Percentiles rank a stretch among this genome's conserved stretches.
These are phyloP conservation scores for Globisporangium mamillatum DNA, from an alignment of 352 stramenopile genomes.

Conservation along the genomic window DNA sequence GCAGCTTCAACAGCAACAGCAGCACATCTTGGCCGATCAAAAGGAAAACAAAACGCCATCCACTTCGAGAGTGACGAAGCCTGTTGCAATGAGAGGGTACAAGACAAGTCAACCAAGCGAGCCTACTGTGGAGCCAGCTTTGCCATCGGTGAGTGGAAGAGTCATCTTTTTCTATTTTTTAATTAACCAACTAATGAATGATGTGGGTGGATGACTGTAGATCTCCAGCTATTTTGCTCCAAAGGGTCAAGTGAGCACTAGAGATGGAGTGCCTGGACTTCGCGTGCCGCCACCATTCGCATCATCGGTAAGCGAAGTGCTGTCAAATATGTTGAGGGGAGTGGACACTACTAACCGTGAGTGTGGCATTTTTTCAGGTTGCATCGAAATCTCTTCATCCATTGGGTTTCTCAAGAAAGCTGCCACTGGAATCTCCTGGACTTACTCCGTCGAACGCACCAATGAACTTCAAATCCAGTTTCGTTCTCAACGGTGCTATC, in stretches of 20 bases:
- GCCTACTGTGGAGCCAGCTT: background rate
- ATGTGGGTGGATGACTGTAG: background rate
- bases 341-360: background rate
- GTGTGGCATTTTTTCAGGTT: background rate
- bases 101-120: background rate
- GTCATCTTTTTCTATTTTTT: background rate
- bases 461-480: background rate
- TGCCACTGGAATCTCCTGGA: slow-evolving; percentile 11
- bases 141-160: slow-evolving; percentile 6
- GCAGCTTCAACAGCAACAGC: background rate
- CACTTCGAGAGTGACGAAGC: slow-evolving; percentile 9
- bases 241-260: background rate
- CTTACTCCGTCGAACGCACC: slow-evolving; percentile 4
- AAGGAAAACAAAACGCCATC: slow-evolving; percentile 9
- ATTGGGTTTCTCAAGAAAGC: slow-evolving; percentile 10
- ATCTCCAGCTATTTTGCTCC: slow-evolving; percentile 2
- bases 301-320: slow-evolving; percentile 2
- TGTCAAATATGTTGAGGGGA: background rate
- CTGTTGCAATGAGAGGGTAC: slow-evolving; percentile 13
- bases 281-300: slow-evolving; percentile 1
- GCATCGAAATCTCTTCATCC: background rate
- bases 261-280: background rate
- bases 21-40: slow-evolving; percentile 2
- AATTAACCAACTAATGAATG: background rate
- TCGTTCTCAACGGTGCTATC: slow-evolving; percentile 5